A percentile compares a stretch with the other conserved stretches of the same genome.
phyloP scores from a whole-genome alignment of 73 alveolate species.

The Uronychia binucleata region DNA sequence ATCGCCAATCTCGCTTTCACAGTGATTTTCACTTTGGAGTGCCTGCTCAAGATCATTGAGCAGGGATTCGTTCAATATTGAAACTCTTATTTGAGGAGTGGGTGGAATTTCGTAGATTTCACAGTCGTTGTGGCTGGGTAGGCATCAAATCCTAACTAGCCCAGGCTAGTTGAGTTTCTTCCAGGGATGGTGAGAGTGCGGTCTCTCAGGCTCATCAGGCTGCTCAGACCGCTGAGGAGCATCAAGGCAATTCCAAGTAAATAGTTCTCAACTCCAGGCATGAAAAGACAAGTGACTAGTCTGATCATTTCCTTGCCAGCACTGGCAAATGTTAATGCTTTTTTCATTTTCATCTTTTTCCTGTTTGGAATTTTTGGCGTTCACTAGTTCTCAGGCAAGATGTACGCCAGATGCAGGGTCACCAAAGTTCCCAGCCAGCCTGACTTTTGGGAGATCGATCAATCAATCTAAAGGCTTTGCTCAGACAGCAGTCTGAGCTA shows the following conservation, averaged over 20 bases:
- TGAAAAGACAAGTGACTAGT: not conserved
- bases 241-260: slow-evolving; percentile 28
- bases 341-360: slow-evolving; percentile 46
- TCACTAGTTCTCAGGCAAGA: slow-evolving; percentile 48
- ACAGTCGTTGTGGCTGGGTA: slow-evolving; percentile 5
- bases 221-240: not conserved
- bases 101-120: slow-evolving; percentile 16
- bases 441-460: not conserved
- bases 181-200: slow-evolving; percentile 17
- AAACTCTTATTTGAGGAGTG: not conserved
- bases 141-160: not conserved
- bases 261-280: not conserved
- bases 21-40: not conserved
- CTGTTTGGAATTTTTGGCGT: slow-evolving; percentile 65
- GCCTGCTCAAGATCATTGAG: not conserved
- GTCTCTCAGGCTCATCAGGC: not conserved
- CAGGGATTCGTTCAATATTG: not conserved
- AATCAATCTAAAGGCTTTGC: not conserved
- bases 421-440: not conserved
- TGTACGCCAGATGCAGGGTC: slow-evolving; percentile 40
- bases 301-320: slow-evolving; percentile 42
- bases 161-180: slow-evolving; percentile 26
- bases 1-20: slow-evolving; percentile 5
- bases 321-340: slow-evolving; percentile 48
- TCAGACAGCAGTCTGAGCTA: not conserved